Evolutionary conservation across 2,329 filamentous ascomycete genomes (phyloP).

Genomic region (Calonectria pseudoreteaudii): DNA sequence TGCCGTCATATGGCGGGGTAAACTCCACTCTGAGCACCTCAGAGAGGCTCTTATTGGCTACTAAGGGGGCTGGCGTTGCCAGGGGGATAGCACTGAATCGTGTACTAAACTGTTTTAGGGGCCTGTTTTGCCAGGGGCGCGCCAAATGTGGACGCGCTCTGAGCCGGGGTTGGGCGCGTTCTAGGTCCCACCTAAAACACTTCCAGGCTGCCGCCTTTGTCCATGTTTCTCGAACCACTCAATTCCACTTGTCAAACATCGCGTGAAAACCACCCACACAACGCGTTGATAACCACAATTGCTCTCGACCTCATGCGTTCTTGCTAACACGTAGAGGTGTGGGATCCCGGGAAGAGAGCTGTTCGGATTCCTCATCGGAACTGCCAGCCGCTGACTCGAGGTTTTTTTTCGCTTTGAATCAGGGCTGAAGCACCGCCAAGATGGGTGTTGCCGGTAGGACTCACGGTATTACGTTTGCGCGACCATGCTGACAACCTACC

Average conservation of each 20-base stretch:
- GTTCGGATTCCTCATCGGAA: conserved; percentile 31
- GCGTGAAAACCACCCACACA: conserved; percentile 30
- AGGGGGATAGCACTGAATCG: conserved; percentile 32
- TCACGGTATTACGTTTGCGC: background rate
- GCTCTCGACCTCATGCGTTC: conserved; percentile 25
- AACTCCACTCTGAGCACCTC: background rate
- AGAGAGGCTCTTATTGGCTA: background rate
- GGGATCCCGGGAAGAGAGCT: conserved; percentile 31
- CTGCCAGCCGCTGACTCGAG: conserved; percentile 29
- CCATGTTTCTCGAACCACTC: conserved; percentile 11
- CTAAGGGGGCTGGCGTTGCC: conserved; percentile 31
- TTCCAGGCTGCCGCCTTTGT: background rate
- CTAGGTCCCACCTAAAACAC: conserved; percentile 11
- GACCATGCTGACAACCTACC: conserved; percentile 33
- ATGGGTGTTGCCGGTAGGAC: conserved; percentile 54
- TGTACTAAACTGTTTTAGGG: conserved; percentile 31
- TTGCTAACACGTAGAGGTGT: conserved; percentile 31
- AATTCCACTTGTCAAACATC: conserved; percentile 29
- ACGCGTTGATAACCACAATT: conserved; percentile 16
- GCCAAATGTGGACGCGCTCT: conserved; percentile 33
- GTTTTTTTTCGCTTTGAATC: conserved; percentile 18
- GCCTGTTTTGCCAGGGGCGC: conserved; percentile 24
- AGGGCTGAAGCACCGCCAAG: conserved; percentile 31
- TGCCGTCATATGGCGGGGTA: conserved; percentile 24
- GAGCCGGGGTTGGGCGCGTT: conserved; percentile 17